Conservation (phyloP, 106 monocot genomes). For the Dendrobium nobile region DNA sequence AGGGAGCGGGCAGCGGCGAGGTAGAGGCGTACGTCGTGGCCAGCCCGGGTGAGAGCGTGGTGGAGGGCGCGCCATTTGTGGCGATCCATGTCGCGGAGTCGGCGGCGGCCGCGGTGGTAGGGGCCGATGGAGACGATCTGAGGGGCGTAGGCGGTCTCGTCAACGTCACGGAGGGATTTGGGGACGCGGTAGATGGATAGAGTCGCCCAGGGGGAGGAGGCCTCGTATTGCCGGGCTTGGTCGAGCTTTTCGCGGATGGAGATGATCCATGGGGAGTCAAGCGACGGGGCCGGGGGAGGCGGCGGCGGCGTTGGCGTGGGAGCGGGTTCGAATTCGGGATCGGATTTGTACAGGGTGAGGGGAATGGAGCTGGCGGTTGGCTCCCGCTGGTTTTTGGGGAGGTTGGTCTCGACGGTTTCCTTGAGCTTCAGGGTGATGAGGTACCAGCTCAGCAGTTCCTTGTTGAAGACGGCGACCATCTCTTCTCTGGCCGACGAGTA, state of each 20-base stretch:
- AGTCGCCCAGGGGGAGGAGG: neutral
- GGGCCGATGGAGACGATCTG: slow-evolving; percentile 55
- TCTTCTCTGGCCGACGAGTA: neutral
- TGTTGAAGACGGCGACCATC: slow-evolving; percentile 86
- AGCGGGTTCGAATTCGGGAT: slow-evolving; percentile 8
- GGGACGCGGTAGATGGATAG: too few species aligned
- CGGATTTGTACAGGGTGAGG: neutral
- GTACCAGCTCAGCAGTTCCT: slow-evolving; percentile 76
- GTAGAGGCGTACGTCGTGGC: slow-evolving; percentile 32
- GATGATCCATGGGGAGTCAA: slow-evolving; percentile 41
- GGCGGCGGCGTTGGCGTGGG: neutral
- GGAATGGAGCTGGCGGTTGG: neutral
- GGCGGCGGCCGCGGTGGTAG: slow-evolving; percentile 46
- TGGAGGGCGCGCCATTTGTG: slow-evolving; percentile 71
- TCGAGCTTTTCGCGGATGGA: slow-evolving; percentile 42
- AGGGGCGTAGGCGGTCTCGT: slow-evolving; percentile 24
- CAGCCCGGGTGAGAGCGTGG: slow-evolving; percentile 47
- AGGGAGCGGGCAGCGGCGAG: slow-evolving; percentile 31
- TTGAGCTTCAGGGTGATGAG: slow-evolving; percentile 77
- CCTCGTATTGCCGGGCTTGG: slow-evolving; percentile 35
- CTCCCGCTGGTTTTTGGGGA: slow-evolving; percentile 28
- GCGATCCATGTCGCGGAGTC: slow-evolving; percentile 50
- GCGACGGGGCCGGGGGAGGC: neutral
- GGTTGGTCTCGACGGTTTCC: slow-evolving; percentile 40
- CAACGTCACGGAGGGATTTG: too few species aligned